Percentiles rank a stretch among this genome's conserved stretches.
These are phyloP conservation scores for Salicornia ramosissima DNA, from an alignment of 148 eudicot species.

Conservation along the genomic window DNA sequence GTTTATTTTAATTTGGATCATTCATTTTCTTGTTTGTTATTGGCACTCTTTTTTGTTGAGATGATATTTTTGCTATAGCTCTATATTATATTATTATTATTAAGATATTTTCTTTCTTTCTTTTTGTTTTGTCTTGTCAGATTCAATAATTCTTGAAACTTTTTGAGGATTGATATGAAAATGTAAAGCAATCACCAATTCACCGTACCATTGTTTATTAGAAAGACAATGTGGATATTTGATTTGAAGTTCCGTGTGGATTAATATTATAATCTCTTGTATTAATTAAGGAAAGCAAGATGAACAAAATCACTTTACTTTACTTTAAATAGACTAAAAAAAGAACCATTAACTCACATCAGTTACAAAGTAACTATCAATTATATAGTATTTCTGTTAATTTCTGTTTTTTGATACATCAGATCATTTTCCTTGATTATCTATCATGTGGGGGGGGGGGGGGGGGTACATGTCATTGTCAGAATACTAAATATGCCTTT, in stretches of 20 bases:
- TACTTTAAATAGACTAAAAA: background rate
- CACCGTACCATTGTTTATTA: slow-evolving; percentile 2
- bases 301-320: too few species aligned
- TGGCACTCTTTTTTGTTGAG: background rate
- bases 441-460: too few species aligned
- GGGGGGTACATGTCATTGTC: background rate
- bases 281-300: background rate
- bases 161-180: slow-evolving; percentile 7
- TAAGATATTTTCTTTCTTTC: background rate
- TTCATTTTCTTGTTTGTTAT: background rate
- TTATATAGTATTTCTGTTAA: slow-evolving; percentile 11
- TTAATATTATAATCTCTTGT: background rate
- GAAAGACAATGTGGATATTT: background rate
- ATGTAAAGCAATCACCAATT: slow-evolving; percentile 12
- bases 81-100: slow-evolving; percentile 2
- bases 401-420: slow-evolving; percentile 18
- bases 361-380: slow-evolving; percentile 19
- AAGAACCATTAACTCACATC: background rate
- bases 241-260: slow-evolving; percentile 2
- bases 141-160: background rate
- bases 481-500: background rate
- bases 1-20: too few species aligned
- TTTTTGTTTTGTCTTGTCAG: background rate
- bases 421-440: slow-evolving; percentile 7
- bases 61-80: slow-evolving; percentile 10